Evolutionary conservation across 208 protist species (phyloP).

Genomic region (Acanthamoeba polyphaga): DNA sequence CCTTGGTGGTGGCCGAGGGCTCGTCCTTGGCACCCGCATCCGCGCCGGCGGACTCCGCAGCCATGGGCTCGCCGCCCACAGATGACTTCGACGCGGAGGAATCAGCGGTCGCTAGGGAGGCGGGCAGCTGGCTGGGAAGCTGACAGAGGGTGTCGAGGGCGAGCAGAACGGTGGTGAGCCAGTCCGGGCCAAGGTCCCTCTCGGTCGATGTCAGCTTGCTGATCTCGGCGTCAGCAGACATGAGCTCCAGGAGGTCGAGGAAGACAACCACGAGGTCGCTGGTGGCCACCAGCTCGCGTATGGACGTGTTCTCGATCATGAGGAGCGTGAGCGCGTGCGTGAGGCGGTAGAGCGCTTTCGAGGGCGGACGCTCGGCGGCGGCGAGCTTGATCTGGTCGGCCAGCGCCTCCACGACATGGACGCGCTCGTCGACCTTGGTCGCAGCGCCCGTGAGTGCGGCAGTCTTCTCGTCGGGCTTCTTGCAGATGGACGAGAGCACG

Average conservation of each 20-base stretch:
- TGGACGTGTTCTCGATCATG: constrained; percentile 34
- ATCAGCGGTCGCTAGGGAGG: neutral
- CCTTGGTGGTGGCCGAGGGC: neutral
- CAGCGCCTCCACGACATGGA: constrained; percentile 2
- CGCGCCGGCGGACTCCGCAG: neutral
- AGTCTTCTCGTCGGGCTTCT: constrained; percentile 37
- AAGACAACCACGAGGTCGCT: constrained; percentile 18
- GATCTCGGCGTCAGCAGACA: neutral
- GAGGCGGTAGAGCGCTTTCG: constrained; percentile 52
- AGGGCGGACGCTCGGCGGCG: constrained; percentile 20
- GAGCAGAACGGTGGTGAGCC: constrained; percentile 47
- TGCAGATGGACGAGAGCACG: constrained; percentile 58
- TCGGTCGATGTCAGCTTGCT: neutral
- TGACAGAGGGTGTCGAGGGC: constrained; percentile 70
- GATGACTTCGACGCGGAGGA: neutral
- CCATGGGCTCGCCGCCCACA: neutral
- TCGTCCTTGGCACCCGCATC: constrained; percentile 17
- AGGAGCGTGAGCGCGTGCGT: constrained; percentile 66
- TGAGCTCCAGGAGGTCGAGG: constrained; percentile 20
- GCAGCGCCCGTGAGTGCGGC: too few species aligned
- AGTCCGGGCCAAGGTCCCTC: neutral
- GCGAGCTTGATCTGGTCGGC: constrained; percentile 34
- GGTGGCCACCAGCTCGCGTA: constrained; percentile 30
- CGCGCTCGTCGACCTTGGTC: constrained; percentile 21
- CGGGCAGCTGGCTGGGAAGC: constrained; percentile 1